Base-by-base conservation (phyloP, 2,329 filamentous ascomycete species). In the Neoscytalidium dimidiatum region DNA sequence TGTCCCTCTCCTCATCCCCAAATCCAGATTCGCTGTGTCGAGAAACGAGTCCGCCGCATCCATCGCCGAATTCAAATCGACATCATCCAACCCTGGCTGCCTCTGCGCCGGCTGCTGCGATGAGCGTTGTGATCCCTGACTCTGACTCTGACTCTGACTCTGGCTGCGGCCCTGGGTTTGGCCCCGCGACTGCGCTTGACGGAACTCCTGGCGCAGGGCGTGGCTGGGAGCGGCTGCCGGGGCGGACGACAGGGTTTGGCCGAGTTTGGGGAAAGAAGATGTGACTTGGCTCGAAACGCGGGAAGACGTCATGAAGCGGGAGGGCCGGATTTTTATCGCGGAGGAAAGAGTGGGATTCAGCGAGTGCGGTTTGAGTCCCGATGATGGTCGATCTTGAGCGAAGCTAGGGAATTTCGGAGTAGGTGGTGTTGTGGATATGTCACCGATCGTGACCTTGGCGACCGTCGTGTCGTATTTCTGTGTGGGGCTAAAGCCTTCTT, bases 1-100 rank as follows among this genome's bases (percentile, higher is more conserved):
- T n/a, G n/a, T n/a, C n/a, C n/a, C n/a, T n/a, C n/a, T n/a, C 38
- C 38, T 17, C 38, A 11, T 17, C 38, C 14, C 38, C 38, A 13
- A 41, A 2, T 4, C 2, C 38, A 64, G 19, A 11, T 60, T 43
- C 49, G 38, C 57, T 7, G 38, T 26, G 13, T 64, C 49, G 7
- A 64, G 33, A 35, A 64, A 64, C 4, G 31, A 51, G 26, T 53
- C 62, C 51, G 62, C 62, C 17, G 56, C 62, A 28, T 64, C 62
- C 17, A 64, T 46, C 4, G 44, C 62, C 29, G 38, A 43, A 21
- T 63, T 48, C 5, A 63, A 1, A 33, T 63, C 61, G 2, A 63
- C 48, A 35, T 60, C 62, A 8, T 64, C 62, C 17, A 58, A 57
- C 19, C 1, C 21, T 3, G 13, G 3, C 21, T 51, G 26, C 44